Evolutionary conservation across 345 rosid genomes (phyloP).

Genomic region (Arabidopsis arenosa): DNA sequence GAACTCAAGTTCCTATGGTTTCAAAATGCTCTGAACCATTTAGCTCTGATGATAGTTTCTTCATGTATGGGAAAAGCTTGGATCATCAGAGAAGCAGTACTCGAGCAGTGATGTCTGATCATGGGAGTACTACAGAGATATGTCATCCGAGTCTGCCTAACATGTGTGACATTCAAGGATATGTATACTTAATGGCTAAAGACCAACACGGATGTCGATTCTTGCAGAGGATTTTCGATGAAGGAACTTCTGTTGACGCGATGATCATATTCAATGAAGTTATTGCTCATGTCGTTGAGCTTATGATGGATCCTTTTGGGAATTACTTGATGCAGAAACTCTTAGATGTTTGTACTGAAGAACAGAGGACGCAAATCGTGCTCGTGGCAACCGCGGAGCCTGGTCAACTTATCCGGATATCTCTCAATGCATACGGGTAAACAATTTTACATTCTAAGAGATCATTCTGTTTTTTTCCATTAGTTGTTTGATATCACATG

Average conservation of each 20-base stretch:
- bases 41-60: slow-evolving; percentile 44
- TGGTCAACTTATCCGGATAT: slow-evolving; percentile 57
- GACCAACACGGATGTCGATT: slow-evolving; percentile 67
- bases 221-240: slow-evolving; percentile 57
- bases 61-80: slow-evolving; percentile 37
- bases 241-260: slow-evolving; percentile 54
- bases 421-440: slow-evolving; percentile 65
- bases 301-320: slow-evolving; percentile 65
- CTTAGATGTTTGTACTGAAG: slow-evolving; percentile 61
- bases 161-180: slow-evolving; percentile 50
- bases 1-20: slow-evolving; percentile 26
- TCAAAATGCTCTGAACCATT: slow-evolving; percentile 40
- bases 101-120: slow-evolving; percentile 17
- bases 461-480: background rate
- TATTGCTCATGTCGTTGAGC: slow-evolving; percentile 59
- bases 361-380: slow-evolving; percentile 58
- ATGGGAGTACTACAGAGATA: slow-evolving; percentile 21
- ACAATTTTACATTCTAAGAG: background rate
- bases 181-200: slow-evolving; percentile 53
- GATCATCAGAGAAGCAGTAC: slow-evolving; percentile 36
- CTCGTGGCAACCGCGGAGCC: slow-evolving; percentile 51
- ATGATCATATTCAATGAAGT: slow-evolving; percentile 55
- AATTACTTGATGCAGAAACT: slow-evolving; percentile 63
- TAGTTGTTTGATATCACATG: background rate
- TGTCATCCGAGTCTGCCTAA: slow-evolving; percentile 39